Evolutionary conservation across 176 grass and related monocot genomes (phyloP), one percentile per base, ranked within the genome.

Genomic region (Tillandsia fasciculata): DNA sequence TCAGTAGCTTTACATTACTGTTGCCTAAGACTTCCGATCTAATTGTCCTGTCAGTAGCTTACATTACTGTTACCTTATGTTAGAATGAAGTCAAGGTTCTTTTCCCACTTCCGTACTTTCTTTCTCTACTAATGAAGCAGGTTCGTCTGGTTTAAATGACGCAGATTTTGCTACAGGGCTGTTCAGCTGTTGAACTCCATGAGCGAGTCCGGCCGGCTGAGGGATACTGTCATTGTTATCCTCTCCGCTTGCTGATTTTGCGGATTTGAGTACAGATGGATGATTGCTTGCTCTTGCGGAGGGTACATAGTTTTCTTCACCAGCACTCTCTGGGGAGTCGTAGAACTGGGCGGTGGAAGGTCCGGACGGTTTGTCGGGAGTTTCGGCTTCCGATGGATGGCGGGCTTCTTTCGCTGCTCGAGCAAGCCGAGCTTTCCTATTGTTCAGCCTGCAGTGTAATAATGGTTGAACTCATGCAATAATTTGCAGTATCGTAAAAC

Each of bases 361-460:
- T 56, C 72, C 81, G 65, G 79, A 80, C 12, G 89, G 80, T 69
- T 87, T 97, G 51, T 97, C 89, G 57, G 81, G 74, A 74, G 48
- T 77, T 63, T 87, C 93, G 1, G 82, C 84, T 52, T 96, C 91
- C n/a, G 77, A 91, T 70, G 71, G 57, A 2, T 70, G 64, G 51
- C 89, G 83, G 29, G 73, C 81, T 85, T 92, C 93, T 79, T 89
- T 97, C 0, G 86, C 84, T 2, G 88, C 79, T 20, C 93, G 86
- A 68, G 86, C 93, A 28, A 92, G 86, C 68, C 85, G 88, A 50
- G 89, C 89, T 90, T 97, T 97, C 74, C 89, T 80, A 49, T 92
- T 97, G 83, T 92, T 97, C 76, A 92, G 64, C 93, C 93, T 97
- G 71, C 64, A 70, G 48, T 81, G 76, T 67, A 9, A 69, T 1